These are phyloP conservation scores for Hypoxylon trugodes DNA, from an alignment of 495 filamentous ascomycete species.

Conservation along the genomic window DNA sequence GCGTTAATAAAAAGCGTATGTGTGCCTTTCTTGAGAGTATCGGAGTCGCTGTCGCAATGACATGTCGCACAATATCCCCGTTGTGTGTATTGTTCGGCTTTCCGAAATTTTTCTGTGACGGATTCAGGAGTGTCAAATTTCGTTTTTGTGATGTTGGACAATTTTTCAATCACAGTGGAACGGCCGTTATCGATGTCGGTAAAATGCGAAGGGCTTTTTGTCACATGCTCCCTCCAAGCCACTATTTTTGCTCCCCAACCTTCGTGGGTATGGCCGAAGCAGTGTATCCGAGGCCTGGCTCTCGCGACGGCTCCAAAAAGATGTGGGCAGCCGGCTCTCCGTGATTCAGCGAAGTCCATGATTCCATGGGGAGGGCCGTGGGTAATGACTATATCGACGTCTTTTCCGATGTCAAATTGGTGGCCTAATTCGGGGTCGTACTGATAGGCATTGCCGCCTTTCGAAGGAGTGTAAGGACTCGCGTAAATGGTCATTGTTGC, in stretches of 20 bases:
- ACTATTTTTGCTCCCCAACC: constrained; percentile 73
- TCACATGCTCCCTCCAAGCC: constrained; percentile 57
- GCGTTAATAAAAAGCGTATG: constrained; percentile 81
- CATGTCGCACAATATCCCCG: constrained; percentile 32
- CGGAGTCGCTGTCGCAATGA: constrained; percentile 47
- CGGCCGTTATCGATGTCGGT: constrained; percentile 49
- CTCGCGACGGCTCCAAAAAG: constrained; percentile 65
- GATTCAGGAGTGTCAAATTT: constrained; percentile 23
- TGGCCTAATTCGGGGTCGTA: constrained; percentile 63
- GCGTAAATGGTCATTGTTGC: constrained; percentile 71
- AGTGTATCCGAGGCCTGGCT: constrained; percentile 66
- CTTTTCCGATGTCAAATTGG: constrained; percentile 56
- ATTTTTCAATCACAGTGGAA: constrained; percentile 53
- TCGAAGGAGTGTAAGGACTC: constrained; percentile 72
- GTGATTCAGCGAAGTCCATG: constrained; percentile 57
- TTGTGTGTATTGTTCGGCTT: background rate
- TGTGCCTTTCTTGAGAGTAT: constrained; percentile 54
- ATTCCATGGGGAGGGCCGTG: constrained; percentile 74
- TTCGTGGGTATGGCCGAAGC: constrained; percentile 81
- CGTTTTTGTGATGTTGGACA: constrained; percentile 46
- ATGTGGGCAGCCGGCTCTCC: constrained; percentile 62
- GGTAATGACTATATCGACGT: constrained; percentile 73
- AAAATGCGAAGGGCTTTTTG: constrained; percentile 46
- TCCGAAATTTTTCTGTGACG: constrained; percentile 5
- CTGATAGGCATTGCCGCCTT: constrained; percentile 67